These are phyloP conservation scores for Pseudogymnoascus sp. DNA, from an alignment of 2,329 filamentous ascomycete species.

Conservation along the genomic window DNA sequence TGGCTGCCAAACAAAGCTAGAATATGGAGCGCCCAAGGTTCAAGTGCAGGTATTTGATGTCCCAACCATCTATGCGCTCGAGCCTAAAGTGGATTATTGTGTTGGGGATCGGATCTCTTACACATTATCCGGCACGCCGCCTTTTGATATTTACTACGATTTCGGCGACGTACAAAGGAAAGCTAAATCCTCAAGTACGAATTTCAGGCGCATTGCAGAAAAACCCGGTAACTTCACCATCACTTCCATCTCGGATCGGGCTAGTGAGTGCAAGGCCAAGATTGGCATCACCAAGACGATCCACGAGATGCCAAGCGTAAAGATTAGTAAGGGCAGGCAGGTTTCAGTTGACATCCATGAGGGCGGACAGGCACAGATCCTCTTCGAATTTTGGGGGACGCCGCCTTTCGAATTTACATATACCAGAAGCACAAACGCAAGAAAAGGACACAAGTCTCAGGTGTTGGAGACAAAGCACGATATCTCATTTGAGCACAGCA, in stretches of 20 bases:
- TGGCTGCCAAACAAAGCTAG: conserved; percentile 75
- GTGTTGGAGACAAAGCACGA: conserved; percentile 90
- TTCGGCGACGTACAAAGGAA: conserved; percentile 75
- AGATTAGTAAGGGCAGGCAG: conserved; percentile 76
- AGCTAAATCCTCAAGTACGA: conserved; percentile 70
- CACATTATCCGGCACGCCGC: conserved; percentile 80
- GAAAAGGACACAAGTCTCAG: conserved; percentile 66
- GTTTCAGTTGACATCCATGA: conserved; percentile 90
- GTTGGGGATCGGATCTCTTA: conserved; percentile 93
- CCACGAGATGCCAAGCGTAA: conserved; percentile 85
- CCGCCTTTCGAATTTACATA: conserved; percentile 98
- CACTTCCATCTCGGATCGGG: conserved; percentile 78
- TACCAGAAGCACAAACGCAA: conserved; percentile 79
- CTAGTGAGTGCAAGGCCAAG: conserved; percentile 76
- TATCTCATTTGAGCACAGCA: conserved; percentile 70
- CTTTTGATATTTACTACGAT: conserved; percentile 87
- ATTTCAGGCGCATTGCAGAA: conserved; percentile 89
- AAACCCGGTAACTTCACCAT: conserved; percentile 83
- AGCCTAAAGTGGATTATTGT: conserved; percentile 81
- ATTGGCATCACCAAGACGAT: conserved; percentile 76
- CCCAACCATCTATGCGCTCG: conserved; percentile 80
- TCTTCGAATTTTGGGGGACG: conserved; percentile 92
- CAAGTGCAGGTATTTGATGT: conserved; percentile 91
- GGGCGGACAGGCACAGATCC: conserved; percentile 84
- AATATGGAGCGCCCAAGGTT: conserved; percentile 65